A percentile compares a stretch with the other conserved stretches of the same genome.
These are phyloP conservation scores for Ceratobasidium theobromae DNA, from an alignment of 1,284 basidiomycete species.

Conservation along the genomic window DNA sequence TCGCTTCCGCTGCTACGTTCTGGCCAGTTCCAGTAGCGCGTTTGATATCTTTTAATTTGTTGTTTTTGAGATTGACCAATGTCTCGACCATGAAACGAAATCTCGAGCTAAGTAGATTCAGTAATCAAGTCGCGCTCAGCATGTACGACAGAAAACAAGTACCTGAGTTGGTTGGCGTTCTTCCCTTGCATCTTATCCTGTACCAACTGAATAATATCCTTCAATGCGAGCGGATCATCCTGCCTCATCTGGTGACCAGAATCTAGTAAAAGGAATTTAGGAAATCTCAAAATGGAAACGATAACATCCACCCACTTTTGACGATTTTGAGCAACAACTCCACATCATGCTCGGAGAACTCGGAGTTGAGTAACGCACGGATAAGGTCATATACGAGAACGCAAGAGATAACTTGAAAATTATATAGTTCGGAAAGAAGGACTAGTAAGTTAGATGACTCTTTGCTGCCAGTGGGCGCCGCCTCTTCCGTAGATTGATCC, in stretches of 20 bases:
- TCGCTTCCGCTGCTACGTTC: conserved; percentile 68
- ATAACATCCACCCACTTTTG: conserved; percentile 60
- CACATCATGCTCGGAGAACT: conserved; percentile 75
- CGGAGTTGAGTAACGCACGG: conserved; percentile 67
- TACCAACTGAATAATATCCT: conserved; percentile 59
- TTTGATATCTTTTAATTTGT: conserved; percentile 52
- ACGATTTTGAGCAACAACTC: conserved; percentile 87
- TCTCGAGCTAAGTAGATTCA: conserved; percentile 60
- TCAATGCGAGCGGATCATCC: conserved; percentile 53
- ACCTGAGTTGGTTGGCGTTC: conserved; percentile 60
- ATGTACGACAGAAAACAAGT: conserved; percentile 37
- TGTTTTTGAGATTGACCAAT: conserved; percentile 85
- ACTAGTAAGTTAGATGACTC: conserved; percentile 88
- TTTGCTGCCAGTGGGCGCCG: conserved; percentile 72
- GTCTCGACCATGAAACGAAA: conserved; percentile 94
- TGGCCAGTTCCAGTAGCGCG: conserved; percentile 47
- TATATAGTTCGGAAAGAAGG: conserved; percentile 90
- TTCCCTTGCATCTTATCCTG: conserved; percentile 67
- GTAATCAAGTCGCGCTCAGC: neutral
- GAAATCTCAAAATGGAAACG: neutral
- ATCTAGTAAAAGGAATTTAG: conserved; percentile 49
- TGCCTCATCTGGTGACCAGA: conserved; percentile 85
- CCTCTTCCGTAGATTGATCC: conserved; percentile 38
- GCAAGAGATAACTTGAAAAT: conserved; percentile 90
- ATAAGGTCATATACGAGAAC: conserved; percentile 90